These are phyloP conservation scores for Cytospora paraplurivora DNA, from an alignment of 2,329 filamentous ascomycete species.

Conservation along the genomic window DNA sequence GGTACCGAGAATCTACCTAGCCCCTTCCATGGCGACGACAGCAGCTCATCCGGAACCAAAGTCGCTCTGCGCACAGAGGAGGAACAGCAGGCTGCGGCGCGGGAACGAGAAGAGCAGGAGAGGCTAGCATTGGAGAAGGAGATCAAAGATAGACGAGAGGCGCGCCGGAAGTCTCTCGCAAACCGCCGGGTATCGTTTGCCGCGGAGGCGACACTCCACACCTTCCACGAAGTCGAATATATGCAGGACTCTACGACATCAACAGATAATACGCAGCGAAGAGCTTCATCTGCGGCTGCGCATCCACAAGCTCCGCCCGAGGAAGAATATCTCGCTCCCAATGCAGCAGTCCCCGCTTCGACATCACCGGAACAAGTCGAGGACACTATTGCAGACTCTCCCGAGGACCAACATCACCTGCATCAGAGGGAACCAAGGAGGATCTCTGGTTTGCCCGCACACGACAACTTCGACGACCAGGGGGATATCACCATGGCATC, in stretches of 20 bases:
- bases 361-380: constrained; percentile 65
- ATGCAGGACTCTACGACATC: constrained; percentile 84
- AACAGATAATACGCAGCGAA: constrained; percentile 69
- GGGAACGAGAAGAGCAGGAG: constrained; percentile 70
- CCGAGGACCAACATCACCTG: constrained; percentile 65
- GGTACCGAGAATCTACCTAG: constrained; percentile 47
- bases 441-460: constrained; percentile 67
- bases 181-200: constrained; percentile 96
- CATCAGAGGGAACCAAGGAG: constrained; percentile 64
- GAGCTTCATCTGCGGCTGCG: constrained; percentile 62
- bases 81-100: constrained; percentile 68
- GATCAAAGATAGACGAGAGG: constrained; percentile 74
- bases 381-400: constrained; percentile 57
- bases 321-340: constrained; percentile 42
- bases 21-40: constrained; percentile 45
- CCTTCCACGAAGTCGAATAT: constrained; percentile 92
- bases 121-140: constrained; percentile 61
- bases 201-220: constrained; percentile 94
- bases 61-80: constrained; percentile 70
- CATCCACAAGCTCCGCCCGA: constrained; percentile 33
- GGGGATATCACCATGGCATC: constrained; percentile 69
- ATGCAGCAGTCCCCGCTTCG: constrained; percentile 59
- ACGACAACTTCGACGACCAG: constrained; percentile 58
- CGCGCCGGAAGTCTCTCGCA: constrained; percentile 87
- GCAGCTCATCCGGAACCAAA: constrained; percentile 50